A percentile compares a stretch with the other conserved stretches of the same genome.
These are phyloP conservation scores for Calonectria pseudoturangicola DNA, from an alignment of 2,329 filamentous ascomycete species.

Conservation along the genomic window DNA sequence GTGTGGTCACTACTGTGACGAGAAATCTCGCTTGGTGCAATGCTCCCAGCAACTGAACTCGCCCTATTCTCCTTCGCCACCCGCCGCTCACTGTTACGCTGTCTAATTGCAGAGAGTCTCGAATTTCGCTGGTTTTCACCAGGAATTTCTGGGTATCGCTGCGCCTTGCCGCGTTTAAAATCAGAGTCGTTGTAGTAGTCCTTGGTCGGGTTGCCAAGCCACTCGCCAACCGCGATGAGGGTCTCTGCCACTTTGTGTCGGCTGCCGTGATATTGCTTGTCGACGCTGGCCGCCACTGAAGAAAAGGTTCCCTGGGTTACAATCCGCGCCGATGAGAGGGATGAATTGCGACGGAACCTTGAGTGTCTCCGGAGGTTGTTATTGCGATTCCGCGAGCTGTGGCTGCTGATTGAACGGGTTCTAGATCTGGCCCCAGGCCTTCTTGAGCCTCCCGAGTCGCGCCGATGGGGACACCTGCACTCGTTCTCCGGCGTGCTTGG, in stretches of 20 bases:
- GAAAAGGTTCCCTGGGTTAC: neutral
- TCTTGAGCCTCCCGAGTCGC: neutral
- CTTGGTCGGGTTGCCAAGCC: constrained; percentile 67
- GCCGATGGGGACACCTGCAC: constrained; percentile 45
- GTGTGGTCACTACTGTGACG: neutral
- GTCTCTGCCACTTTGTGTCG: constrained; percentile 65
- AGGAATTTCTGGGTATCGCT: constrained; percentile 74
- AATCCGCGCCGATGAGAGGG: neutral
- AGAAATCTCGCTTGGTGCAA: neutral
- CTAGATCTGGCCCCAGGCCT: neutral
- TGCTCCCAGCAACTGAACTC: neutral
- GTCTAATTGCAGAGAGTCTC: neutral
- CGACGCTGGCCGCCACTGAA: neutral
- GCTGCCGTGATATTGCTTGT: constrained; percentile 51
- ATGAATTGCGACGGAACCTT: neutral
- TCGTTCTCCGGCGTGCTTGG: neutral
- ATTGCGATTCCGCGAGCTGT: neutral
- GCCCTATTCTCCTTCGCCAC: neutral
- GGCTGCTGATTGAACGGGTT: constrained; percentile 16
- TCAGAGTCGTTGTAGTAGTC: constrained; percentile 69
- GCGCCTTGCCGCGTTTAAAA: constrained; percentile 67
- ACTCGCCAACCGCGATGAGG: constrained; percentile 65
- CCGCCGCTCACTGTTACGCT: neutral
- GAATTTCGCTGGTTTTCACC: constrained; percentile 63
- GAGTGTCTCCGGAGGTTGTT: neutral